Base-by-base conservation (phyloP, 768 basidiomycete species). In the Pleurotus sapidus region DNA sequence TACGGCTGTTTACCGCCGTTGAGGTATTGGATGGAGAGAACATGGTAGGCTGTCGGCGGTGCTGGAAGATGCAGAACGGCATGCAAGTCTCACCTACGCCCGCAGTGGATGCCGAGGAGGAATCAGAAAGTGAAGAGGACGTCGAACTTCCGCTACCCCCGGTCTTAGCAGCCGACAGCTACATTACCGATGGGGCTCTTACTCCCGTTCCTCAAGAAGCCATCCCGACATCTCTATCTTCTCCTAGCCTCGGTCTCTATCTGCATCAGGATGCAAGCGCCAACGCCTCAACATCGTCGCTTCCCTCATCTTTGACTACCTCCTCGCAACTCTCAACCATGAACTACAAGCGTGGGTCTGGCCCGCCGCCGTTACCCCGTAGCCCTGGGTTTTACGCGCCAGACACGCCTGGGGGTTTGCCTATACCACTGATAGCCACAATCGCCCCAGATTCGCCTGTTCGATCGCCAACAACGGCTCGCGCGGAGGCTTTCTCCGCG, bases 1-100 rank as follows among this genome's bases (percentile, higher is more conserved):
- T 96, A 58, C 78, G 86, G 60, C 79, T 90, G 74, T 98, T 98
- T 72, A 97, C 95, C 0, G 80, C 88, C 3, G 95, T 97, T n/a
- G 95, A 98, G 64, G 83, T 92, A 5, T 74, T 98, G 34, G 91
- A 97, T 63, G 93, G 93, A 0, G 95, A 97, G 64, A 97, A 98
- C 64, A 89, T 87, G 75, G 95, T 97, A 54, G 94, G 94, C 0
- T 98, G 95, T 68, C 81, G 89, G 61, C 81, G 88, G 51, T 98
- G 95, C 72, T 98, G 95, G 95, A 95, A 93, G 77, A 86, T 93
- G 37, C 85, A 83, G 56, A 84, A 93, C 65, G 88, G 89, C 15
- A 69, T 79, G 57, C 82, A 86, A 61, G 59, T 60, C 1, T 59
- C 62, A 5, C 60, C 57, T 1, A 38, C 47, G n/a, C 56, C 49